phyloP scores from a whole-genome alignment of 805 yeast genomes.

The Alloascoidea hylecoeti region DNA sequence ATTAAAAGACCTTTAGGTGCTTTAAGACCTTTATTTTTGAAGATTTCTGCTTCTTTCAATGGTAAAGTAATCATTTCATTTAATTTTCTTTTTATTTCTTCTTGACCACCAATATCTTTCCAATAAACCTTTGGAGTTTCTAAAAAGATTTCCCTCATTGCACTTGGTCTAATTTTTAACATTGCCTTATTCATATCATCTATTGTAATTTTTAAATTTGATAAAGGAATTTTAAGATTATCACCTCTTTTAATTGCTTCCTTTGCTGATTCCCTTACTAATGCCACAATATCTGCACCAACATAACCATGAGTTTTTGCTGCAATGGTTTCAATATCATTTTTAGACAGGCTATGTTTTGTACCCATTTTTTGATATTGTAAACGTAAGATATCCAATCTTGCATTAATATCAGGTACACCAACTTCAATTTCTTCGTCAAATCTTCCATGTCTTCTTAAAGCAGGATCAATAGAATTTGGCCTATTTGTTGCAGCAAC shows the following conservation, averaged over 20 bases:
- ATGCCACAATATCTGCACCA: constrained; percentile 87
- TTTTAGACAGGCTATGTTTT: constrained; percentile 35
- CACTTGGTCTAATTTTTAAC: constrained; percentile 81
- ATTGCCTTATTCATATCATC: constrained; percentile 60
- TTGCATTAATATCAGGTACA: constrained; percentile 76
- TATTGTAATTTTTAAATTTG: constrained; percentile 29
- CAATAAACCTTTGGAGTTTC: constrained; percentile 92
- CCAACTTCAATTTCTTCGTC: constrained; percentile 86
- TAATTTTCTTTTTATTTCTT: constrained; percentile 63
- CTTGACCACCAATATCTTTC: constrained; percentile 95
- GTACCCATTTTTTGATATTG: constrained; percentile 39
- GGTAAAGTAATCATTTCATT: constrained; percentile 91
- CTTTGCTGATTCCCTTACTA: constrained; percentile 82
- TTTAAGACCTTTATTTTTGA: constrained; percentile 60
- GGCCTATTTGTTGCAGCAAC: constrained; percentile 67
- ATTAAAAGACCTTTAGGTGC: constrained; percentile 90
- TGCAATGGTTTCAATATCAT: constrained; percentile 51
- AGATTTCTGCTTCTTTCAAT: constrained; percentile 65
- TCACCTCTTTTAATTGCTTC: constrained; percentile 58
- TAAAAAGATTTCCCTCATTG: constrained; percentile 89
- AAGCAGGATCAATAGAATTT: constrained; percentile 51
- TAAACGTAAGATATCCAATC: constrained; percentile 56
- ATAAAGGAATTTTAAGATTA: constrained; percentile 8
- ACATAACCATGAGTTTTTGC: constrained; percentile 90
- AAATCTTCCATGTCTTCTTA: constrained; percentile 78